phyloP scores from a whole-genome alignment of 495 filamentous ascomycete genomes.

The Penicillium cataractarum region DNA sequence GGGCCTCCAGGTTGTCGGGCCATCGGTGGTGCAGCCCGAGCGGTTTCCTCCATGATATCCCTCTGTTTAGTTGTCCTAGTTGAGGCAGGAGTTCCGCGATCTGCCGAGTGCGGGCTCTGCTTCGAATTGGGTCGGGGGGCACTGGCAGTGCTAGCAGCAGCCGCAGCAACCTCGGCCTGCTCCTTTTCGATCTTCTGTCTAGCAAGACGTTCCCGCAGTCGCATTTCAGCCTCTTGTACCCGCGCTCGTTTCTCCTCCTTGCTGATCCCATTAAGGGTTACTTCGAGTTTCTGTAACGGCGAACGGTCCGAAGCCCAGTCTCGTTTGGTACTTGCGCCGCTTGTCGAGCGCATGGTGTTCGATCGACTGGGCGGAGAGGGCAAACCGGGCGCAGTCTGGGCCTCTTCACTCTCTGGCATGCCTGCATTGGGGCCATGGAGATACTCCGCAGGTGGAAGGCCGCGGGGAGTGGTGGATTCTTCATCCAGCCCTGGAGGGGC shows the following conservation, averaged over 20 bases:
- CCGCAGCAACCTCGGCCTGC: slow-evolving; percentile 21
- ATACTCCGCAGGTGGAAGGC: slow-evolving; percentile 18
- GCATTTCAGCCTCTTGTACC: slow-evolving; percentile 75
- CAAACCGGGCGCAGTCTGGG: slow-evolving; percentile 6
- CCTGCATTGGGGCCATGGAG: slow-evolving; percentile 1
- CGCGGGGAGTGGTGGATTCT: slow-evolving; percentile 31
- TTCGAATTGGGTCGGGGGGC: slow-evolving; percentile 11
- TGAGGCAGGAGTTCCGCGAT: not conserved
- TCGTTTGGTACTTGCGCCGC: slow-evolving; percentile 26
- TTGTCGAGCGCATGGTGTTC: slow-evolving; percentile 43
- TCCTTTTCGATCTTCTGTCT: slow-evolving; percentile 34
- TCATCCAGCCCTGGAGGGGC: slow-evolving; percentile 13
- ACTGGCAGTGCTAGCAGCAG: not conserved
- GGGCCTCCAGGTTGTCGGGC: slow-evolving; percentile 16
- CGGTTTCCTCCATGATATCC: slow-evolving; percentile 3
- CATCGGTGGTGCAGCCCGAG: slow-evolving; percentile 6
- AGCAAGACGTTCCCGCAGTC: slow-evolving; percentile 53
- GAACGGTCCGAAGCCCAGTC: slow-evolving; percentile 77
- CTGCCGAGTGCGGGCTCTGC: slow-evolving; percentile 12
- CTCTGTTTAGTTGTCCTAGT: slow-evolving; percentile 9
- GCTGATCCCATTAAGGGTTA: slow-evolving; percentile 82
- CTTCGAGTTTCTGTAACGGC: slow-evolving; percentile 88
- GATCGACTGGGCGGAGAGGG: slow-evolving; percentile 35
- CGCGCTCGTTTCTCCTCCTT: slow-evolving; percentile 88
- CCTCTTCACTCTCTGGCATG: slow-evolving; percentile 18